Evolutionary conservation across 768 basidiomycete species (phyloP).

Genomic region (Strobilomyces confusus): DNA sequence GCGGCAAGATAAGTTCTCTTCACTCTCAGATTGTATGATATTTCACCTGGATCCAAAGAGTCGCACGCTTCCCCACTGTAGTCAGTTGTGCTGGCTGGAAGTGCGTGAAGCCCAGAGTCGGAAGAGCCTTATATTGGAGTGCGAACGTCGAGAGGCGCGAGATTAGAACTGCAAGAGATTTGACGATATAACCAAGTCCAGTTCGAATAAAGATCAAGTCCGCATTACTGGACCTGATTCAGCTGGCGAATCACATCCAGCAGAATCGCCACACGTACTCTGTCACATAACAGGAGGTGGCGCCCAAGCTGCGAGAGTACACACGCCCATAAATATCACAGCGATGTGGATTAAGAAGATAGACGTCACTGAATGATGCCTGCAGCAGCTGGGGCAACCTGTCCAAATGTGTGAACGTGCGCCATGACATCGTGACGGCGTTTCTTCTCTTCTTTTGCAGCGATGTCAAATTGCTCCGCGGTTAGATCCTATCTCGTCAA

Average conservation of each 20-base stretch:
- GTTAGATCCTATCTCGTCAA: slow-evolving; percentile 61
- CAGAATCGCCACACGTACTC: slow-evolving; percentile 56
- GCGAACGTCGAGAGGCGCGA: slow-evolving; percentile 86
- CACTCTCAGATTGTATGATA: slow-evolving; percentile 2
- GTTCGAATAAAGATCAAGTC: slow-evolving; percentile 95
- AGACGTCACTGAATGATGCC: slow-evolving; percentile 86
- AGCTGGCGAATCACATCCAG: slow-evolving; percentile 7
- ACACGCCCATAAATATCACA: slow-evolving; percentile 9
- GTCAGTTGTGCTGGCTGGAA: slow-evolving; percentile 99
- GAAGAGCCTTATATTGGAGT: slow-evolving; percentile 77
- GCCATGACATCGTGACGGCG: slow-evolving; percentile 99
- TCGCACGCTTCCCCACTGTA: slow-evolving; percentile 95
- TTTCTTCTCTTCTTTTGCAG: slow-evolving; percentile 95
- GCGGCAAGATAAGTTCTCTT: background rate
- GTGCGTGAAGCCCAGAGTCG: slow-evolving; percentile 96
- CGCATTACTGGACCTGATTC: slow-evolving; percentile 66
- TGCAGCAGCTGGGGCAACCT: slow-evolving; percentile 89
- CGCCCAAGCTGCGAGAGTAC: slow-evolving; percentile 62
- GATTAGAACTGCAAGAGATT: slow-evolving; percentile 87
- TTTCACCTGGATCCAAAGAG: slow-evolving; percentile 88
- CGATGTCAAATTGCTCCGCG: slow-evolving; percentile 85
- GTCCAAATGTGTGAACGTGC: slow-evolving; percentile 96
- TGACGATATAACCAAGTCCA: slow-evolving; percentile 78
- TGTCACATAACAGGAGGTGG: slow-evolving; percentile 98
- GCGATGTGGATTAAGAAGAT: slow-evolving; percentile 4